Conservation (phyloP, 2,329 filamentous ascomycete genomes). For the Metarhizium anisopliae region DNA sequence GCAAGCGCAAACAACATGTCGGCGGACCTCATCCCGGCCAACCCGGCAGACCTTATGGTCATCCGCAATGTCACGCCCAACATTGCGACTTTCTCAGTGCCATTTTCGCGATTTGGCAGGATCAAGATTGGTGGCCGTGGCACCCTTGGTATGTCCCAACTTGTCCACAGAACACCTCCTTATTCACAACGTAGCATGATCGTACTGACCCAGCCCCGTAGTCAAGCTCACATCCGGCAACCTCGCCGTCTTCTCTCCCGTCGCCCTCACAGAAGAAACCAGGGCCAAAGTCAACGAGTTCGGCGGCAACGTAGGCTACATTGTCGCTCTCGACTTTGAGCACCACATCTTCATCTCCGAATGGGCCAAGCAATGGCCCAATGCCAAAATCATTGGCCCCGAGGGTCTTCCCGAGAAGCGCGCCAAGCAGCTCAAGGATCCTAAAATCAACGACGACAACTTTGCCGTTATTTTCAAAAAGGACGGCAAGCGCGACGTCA, state of each 20-base stretch:
- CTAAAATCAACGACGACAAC: slow-evolving; percentile 37
- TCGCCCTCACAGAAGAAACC: slow-evolving; percentile 70
- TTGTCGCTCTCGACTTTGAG: slow-evolving; percentile 81
- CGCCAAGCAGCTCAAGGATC: slow-evolving; percentile 40
- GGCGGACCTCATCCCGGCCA: slow-evolving; percentile 54
- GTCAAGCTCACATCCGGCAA: slow-evolving; percentile 70
- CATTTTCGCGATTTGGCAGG: slow-evolving; percentile 72
- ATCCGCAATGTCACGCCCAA: slow-evolving; percentile 76
- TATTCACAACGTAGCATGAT: neutral
- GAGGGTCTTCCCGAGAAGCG: slow-evolving; percentile 81
- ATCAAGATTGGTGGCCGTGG: slow-evolving; percentile 80
- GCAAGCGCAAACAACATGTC: slow-evolving; percentile 38
- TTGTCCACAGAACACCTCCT: neutral
- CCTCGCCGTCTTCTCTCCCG: slow-evolving; percentile 86
- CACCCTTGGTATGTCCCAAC: slow-evolving; percentile 58
- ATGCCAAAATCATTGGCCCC: slow-evolving; percentile 71
- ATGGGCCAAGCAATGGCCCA: slow-evolving; percentile 73
- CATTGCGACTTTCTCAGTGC: slow-evolving; percentile 70
- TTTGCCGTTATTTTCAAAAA: slow-evolving; percentile 63
- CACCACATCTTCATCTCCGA: slow-evolving; percentile 89
- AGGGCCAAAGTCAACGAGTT: slow-evolving; percentile 53
- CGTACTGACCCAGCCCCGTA: slow-evolving; percentile 20
- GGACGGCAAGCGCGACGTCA: slow-evolving; percentile 39
- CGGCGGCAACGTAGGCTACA: slow-evolving; percentile 67
- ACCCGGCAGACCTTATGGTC: slow-evolving; percentile 80